Percentiles rank a stretch among this genome's conserved stretches.
phyloP scores from a whole-genome alignment of 176 grass and related monocot species.

The Calamus simplicifolius region DNA sequence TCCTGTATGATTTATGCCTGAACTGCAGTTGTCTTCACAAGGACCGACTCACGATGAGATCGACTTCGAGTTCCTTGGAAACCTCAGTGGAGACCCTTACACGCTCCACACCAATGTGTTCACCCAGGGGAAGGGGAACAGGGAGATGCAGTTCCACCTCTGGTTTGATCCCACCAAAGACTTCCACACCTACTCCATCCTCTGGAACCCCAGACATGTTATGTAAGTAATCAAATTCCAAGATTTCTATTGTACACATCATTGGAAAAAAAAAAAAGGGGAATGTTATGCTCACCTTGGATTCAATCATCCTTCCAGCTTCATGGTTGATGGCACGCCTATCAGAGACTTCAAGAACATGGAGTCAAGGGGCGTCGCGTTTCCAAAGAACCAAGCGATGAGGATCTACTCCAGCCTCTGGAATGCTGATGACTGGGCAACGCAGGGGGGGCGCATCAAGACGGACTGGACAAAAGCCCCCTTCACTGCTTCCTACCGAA shows the following conservation, averaged over 20 bases:
- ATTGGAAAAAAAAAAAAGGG: too few relatives aligned
- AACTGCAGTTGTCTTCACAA: too few relatives aligned
- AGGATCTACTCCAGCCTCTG: slow-evolving; percentile 15
- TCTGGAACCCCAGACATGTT: slow-evolving; percentile 14
- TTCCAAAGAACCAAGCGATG: slow-evolving; percentile 11
- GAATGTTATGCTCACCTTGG: too few relatives aligned
- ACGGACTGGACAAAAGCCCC: slow-evolving; percentile 10
- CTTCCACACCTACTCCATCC: slow-evolving; percentile 19
- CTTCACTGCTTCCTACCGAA: slow-evolving; percentile 6
- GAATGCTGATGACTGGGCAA: slow-evolving; percentile 14
- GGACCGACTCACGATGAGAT: too few relatives aligned
- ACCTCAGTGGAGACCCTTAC: too few relatives aligned
- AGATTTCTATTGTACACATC: too few relatives aligned
- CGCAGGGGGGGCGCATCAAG: slow-evolving; percentile 8
- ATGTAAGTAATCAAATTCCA: background rate
- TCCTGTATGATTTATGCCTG: too few relatives aligned
- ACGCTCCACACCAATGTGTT: too few relatives aligned
- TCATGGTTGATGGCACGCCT: slow-evolving; percentile 3
- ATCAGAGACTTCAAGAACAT: slow-evolving; percentile 18
- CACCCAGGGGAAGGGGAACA: too few relatives aligned
- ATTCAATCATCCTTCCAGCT: background rate
- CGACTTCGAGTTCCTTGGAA: too few relatives aligned
- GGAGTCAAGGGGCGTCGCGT: slow-evolving; percentile 2
- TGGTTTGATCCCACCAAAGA: slow-evolving; percentile 12
- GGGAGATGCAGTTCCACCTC: background rate